Evolutionary conservation across 2,329 filamentous ascomycete species (phyloP).

Genomic region (Annulohypoxylon truncatum): DNA sequence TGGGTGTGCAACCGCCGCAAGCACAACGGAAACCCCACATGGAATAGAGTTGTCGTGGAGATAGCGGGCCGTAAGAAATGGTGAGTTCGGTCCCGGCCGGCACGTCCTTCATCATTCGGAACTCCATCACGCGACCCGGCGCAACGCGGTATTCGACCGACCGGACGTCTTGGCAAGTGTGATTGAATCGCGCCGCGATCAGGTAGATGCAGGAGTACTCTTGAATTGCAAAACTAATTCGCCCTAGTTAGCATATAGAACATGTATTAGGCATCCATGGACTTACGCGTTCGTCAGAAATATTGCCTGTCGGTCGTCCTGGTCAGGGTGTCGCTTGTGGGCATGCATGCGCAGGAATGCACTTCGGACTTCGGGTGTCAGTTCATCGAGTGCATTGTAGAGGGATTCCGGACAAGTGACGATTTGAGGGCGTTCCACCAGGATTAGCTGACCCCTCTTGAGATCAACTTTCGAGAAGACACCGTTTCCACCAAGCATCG

Average conservation of each 20-base stretch:
- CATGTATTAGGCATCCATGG: not conserved
- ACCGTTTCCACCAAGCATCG: constrained; percentile 58
- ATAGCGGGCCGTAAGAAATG: constrained; percentile 59
- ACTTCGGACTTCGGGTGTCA: constrained; percentile 49
- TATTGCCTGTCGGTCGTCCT: constrained; percentile 52
- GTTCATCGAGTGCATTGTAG: constrained; percentile 51
- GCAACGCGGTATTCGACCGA: constrained; percentile 56
- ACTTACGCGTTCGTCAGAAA: constrained; percentile 62
- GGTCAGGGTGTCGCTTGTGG: constrained; percentile 46
- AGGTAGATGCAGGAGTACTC: constrained; percentile 58
- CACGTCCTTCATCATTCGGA: constrained; percentile 55
- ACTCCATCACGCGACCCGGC: constrained; percentile 51
- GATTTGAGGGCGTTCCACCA: constrained; percentile 60
- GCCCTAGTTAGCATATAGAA: not conserved
- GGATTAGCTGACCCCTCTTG: constrained; percentile 53
- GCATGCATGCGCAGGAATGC: constrained; percentile 55
- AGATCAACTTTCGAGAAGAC: constrained; percentile 59
- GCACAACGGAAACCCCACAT: constrained; percentile 65
- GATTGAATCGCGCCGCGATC: constrained; percentile 68
- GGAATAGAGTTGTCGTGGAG: constrained; percentile 53
- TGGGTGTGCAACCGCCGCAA: constrained; percentile 59
- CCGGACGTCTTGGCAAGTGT: constrained; percentile 60
- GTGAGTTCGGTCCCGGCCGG: constrained; percentile 61
- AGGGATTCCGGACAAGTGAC: constrained; percentile 48
- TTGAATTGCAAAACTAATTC: constrained; percentile 27